These are phyloP conservation scores for Globisporangium iwayamae DNA, from an alignment of 352 stramenopile genomes.

Conservation along the genomic window DNA sequence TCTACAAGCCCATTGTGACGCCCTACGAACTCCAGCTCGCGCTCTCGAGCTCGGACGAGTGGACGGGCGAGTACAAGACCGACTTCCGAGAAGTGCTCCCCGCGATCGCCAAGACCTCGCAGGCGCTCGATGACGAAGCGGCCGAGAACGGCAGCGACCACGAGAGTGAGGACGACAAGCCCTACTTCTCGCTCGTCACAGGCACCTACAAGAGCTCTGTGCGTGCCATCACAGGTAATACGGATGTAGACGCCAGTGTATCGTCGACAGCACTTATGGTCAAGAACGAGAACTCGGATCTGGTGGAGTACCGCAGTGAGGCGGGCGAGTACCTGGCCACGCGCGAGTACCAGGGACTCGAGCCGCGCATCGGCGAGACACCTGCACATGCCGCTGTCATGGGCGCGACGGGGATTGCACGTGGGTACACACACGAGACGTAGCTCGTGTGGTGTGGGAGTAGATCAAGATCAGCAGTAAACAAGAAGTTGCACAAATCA, in stretches of 20 bases:
- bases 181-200: constrained; percentile 80
- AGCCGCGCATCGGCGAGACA: constrained; percentile 80
- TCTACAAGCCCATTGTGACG: constrained; percentile 92
- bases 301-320: constrained; percentile 67
- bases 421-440: constrained; percentile 66
- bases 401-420: constrained; percentile 70
- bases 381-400: constrained; percentile 70
- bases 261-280: constrained; percentile 43
- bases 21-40: constrained; percentile 94
- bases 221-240: neutral
- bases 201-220: constrained; percentile 65
- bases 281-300: constrained; percentile 48
- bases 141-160: constrained; percentile 21
- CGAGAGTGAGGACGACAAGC: constrained; percentile 48
- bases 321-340: constrained; percentile 67
- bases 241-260: constrained; percentile 19
- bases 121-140: constrained; percentile 26
- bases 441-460: neutral
- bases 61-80: constrained; percentile 84
- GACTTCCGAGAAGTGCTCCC: constrained; percentile 82
- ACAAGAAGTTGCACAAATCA: no score
- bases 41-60: constrained; percentile 82
- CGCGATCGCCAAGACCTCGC: constrained; percentile 34
- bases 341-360: constrained; percentile 75
- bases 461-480: no score